phyloP scores from a whole-genome alignment of 768 basidiomycete genomes.

The Pulveroboletus sp. region DNA sequence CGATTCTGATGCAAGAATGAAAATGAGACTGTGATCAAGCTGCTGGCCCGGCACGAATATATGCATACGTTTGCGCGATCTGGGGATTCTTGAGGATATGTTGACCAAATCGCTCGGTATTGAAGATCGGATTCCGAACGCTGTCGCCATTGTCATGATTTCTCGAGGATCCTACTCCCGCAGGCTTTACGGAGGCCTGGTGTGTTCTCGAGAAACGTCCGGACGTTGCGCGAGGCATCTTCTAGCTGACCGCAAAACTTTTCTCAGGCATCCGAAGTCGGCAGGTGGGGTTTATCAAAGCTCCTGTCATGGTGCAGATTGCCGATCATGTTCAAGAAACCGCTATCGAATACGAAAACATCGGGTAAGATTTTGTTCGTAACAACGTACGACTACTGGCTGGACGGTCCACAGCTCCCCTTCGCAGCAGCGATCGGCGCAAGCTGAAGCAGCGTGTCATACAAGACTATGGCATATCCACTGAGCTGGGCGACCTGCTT shows the following conservation, averaged over 20 bases:
- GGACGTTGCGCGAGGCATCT: slow-evolving; percentile 78
- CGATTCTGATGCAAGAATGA: slow-evolving; percentile 40
- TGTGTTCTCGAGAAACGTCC: slow-evolving; percentile 70
- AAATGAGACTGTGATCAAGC: slow-evolving; percentile 12
- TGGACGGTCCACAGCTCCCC: slow-evolving; percentile 41
- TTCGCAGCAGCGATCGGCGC: slow-evolving; percentile 68
- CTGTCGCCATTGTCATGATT: slow-evolving; percentile 41
- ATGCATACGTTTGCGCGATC: slow-evolving; percentile 79
- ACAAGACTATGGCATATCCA: slow-evolving; percentile 41
- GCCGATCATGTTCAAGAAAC: slow-evolving; percentile 72
- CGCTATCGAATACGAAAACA: slow-evolving; percentile 62
- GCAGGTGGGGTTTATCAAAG: neutral
- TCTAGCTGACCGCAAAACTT: neutral
- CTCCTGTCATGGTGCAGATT: neutral
- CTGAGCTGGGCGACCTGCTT: slow-evolving; percentile 62
- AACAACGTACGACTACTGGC: neutral
- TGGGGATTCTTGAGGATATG: slow-evolving; percentile 95
- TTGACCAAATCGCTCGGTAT: slow-evolving; percentile 93
- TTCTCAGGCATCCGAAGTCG: neutral
- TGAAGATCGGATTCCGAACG: slow-evolving; percentile 84
- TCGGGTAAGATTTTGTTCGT: slow-evolving; percentile 38
- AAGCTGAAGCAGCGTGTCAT: slow-evolving; percentile 63
- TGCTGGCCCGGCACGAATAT: slow-evolving; percentile 18
- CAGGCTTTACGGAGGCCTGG: slow-evolving; percentile 51
- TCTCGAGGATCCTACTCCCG: slow-evolving; percentile 26